Evolutionary conservation across 2,329 filamentous ascomycete species (phyloP), one percentile per base, ranked within the genome.

Genomic region (Achaetomium macrosporum): DNA sequence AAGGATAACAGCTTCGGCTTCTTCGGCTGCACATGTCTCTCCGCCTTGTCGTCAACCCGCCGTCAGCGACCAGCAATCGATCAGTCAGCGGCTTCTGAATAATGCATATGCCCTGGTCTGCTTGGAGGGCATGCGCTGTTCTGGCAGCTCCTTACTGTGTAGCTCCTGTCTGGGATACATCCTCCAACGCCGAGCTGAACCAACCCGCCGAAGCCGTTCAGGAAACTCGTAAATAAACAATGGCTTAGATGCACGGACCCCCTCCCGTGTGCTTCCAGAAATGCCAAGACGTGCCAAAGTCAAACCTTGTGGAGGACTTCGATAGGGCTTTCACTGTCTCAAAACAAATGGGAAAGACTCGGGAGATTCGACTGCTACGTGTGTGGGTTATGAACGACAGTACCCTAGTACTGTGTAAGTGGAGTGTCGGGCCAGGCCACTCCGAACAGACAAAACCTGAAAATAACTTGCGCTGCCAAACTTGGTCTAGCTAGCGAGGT

Each of bases 181-280:
- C n/a, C n/a, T n/a, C n/a, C n/a, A n/a, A n/a, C n/a, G n/a, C n/a
- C n/a, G n/a, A n/a, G n/a, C 11, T 5, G 13, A 12, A 35, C 5
- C 33, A 35, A 11, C 4, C 11, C 13, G 3, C 11, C 33, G 3
- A 35, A 35, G 11, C 13, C 33, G 33, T 3, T 15, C 3, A 15
- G 13, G 15, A 16, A n/a, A 37, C 10, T 37, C 10, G 35, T 37
- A n/a, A 25, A 25, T 30, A 37, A 48, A 48, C 46, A 48, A 42
- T 19, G 29, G 29, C 35, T 5, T 40, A 19, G 37, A 35, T 3
- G 1, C 37, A 47, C 39, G 37, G 37, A 42, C 25, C 46, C 7
- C 13, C 36, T 15, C 9, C 31, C 20, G 9, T 19, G n/a, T 25
- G 31, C 31, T 52, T 53, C 50, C 39, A 47, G 50, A 53, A 53